phyloP scores from a whole-genome alignment of 2,329 filamentous ascomycete genomes.

The Eutypa lata region DNA sequence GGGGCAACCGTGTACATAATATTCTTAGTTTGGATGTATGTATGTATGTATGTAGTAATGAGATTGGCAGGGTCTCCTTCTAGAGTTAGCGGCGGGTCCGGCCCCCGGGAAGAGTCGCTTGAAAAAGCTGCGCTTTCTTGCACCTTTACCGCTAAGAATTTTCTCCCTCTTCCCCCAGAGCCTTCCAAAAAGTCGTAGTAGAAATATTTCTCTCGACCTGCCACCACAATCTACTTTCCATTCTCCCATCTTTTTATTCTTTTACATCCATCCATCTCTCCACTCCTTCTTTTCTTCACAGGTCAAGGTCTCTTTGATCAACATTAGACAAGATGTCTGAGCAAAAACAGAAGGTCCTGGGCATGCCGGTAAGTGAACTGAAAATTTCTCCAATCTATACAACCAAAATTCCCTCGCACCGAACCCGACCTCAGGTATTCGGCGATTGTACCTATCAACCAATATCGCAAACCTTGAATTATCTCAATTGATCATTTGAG shows the following conservation, averaged over 20 bases:
- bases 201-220: conserved; percentile 38
- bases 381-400: conserved; percentile 3
- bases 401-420: conserved; percentile 17
- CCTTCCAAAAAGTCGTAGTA: conserved; percentile 40
- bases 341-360: conserved; percentile 58
- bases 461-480: conserved; percentile 14
- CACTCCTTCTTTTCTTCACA: conserved; percentile 47
- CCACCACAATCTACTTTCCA: conserved; percentile 6
- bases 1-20: conserved; percentile 17
- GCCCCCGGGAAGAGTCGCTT: conserved; percentile 52
- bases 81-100: conserved; percentile 23
- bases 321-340: conserved; percentile 53
- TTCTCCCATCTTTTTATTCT: conserved; percentile 8
- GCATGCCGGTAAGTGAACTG: conserved; percentile 57
- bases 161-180: conserved; percentile 41
- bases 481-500: conserved; percentile 19
- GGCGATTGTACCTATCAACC: conserved; percentile 12
- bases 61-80: conserved; percentile 11
- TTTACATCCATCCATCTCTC: conserved; percentile 50
- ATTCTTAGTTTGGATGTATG: no score
- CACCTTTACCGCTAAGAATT: conserved; percentile 44
- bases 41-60: no score
- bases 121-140: conserved; percentile 44
- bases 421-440: conserved; percentile 5
- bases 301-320: conserved; percentile 40